Conservation (phyloP, 1,284 basidiomycete species). For the Farysia itapuensis region DNA sequence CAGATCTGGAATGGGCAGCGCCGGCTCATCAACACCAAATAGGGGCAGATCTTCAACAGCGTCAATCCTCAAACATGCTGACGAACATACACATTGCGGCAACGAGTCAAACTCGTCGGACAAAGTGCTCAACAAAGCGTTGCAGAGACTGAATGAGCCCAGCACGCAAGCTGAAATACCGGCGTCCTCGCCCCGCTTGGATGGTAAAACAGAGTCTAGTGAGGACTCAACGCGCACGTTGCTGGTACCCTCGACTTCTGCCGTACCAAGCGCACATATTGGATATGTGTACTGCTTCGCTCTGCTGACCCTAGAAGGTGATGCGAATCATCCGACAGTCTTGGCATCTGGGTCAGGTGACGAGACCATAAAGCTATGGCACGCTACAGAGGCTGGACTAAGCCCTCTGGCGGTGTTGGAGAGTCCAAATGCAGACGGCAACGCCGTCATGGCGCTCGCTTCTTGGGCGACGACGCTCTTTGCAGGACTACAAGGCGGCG, state of each 20-base stretch:
- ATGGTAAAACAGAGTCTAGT: neutral
- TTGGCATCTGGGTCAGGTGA: conserved; percentile 68
- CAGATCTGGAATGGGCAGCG: conserved; percentile 22
- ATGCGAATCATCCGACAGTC: conserved; percentile 17
- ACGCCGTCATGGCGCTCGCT: conserved; percentile 74
- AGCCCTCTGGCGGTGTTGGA: conserved; percentile 66
- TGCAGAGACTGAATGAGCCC: conserved; percentile 10
- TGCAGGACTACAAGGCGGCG: conserved; percentile 89
- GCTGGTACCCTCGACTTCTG: conserved; percentile 23
- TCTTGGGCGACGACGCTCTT: conserved; percentile 76
- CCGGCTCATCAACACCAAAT: conserved; percentile 16
- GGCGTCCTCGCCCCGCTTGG: neutral
- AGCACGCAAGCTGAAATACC: neutral
- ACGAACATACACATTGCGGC: no score
- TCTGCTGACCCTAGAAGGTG: conserved; percentile 62
- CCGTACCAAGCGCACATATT: conserved; percentile 75
- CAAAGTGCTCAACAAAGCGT: conserved; percentile 16
- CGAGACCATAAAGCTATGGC: conserved; percentile 86
- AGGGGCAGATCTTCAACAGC: conserved; percentile 1
- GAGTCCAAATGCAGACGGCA: conserved; percentile 50
- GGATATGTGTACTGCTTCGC: conserved; percentile 91
- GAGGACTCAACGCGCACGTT: conserved; percentile 13
- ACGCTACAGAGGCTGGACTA: conserved; percentile 64
- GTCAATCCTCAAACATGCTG: neutral
- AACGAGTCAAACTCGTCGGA: conserved; percentile 5